Percentiles rank a stretch among this genome's conserved stretches.
phyloP scores from a whole-genome alignment of 129 eudicot genomes.

The Logfia minima region DNA sequence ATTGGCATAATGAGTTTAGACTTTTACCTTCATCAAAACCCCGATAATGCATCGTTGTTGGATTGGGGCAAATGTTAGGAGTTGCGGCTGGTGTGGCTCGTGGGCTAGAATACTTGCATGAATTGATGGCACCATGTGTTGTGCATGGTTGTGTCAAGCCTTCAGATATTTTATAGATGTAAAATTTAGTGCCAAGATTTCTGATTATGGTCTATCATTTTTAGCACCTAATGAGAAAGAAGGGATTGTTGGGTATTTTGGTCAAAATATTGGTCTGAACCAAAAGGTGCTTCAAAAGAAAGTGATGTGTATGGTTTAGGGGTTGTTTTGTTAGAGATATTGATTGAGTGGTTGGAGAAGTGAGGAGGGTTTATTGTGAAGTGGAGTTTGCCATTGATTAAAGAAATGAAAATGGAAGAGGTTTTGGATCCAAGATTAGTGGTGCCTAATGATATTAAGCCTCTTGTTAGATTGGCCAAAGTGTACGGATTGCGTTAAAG shows the following conservation, averaged over 20 bases:
- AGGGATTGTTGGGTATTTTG: constrained; percentile 78
- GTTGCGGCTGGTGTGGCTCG: constrained; percentile 80
- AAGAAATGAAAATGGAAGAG: constrained; percentile 63
- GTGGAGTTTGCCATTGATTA: constrained; percentile 91
- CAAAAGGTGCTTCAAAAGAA: constrained; percentile 62
- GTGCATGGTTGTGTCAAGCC: constrained; percentile 89
- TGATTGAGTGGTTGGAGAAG: constrained; percentile 81
- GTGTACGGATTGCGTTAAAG: too few relatives aligned
- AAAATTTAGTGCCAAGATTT: constrained; percentile 65
- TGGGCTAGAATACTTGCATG: constrained; percentile 83
- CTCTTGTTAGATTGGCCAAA: constrained; percentile 63
- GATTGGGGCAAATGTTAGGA: constrained; percentile 64
- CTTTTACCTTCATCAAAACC: constrained; percentile 61
- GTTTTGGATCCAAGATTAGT: constrained; percentile 69
- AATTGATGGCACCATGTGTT: constrained; percentile 54
- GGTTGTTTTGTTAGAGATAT: constrained; percentile 81
- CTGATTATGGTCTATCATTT: constrained; percentile 84
- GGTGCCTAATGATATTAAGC: constrained; percentile 60
- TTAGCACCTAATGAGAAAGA: constrained; percentile 54
- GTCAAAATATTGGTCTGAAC: constrained; percentile 69
- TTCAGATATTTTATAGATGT: constrained; percentile 76
- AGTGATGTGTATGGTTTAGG: constrained; percentile 94
- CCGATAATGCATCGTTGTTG: constrained; percentile 47
- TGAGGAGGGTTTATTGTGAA: constrained; percentile 72
- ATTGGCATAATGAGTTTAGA: constrained; percentile 77